Evolutionary conservation across 2,329 filamentous ascomycete species (phyloP), one percentile per base, ranked within the genome.

Genomic region (Botrytis aclada): DNA sequence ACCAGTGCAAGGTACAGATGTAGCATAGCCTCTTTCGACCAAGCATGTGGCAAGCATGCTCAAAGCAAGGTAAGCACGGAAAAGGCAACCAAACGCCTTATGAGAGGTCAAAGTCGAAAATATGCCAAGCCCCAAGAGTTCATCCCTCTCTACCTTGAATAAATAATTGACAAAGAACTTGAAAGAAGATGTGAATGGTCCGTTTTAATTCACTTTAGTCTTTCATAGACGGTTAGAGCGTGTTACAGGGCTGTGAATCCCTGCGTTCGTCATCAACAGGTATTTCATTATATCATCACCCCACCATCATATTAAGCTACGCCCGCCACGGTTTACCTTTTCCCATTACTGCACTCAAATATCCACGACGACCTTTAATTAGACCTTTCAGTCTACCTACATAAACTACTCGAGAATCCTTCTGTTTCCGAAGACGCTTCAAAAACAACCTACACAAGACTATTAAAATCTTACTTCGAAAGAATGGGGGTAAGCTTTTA

Each of bases 401-500:
- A 29, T 54, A 67, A 67, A 67, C 34, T 29, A 8, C 64, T 32
- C 9, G n/a, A 14, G 43, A 66, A 37, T 22, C 34, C 20, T 47
- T 34, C 22, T 29, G 10, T 32, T 32, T 16, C 3, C 43, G 22
- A 39, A 2, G 18, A 18, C 8, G 14, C 16, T 32, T 18, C 18
- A 32, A 41, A 25, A 65, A 25, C 47, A 54, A 56, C 9, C 4
- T n/a, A 32, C 56, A 64, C 51, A 54, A 72, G 70, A 67, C 62
- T 69, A n/a, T 66, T 56, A 67, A 60, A 71, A 64, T 37, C 45
- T 67, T 66, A 43, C 51, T 72, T 67, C 47, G 25, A 39, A 71
- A 71, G 32, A 61, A 72, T 72, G 70, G 70, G 70, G 70, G 70
- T 72, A 69, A 72, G 70, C 62, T 72, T 72, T 72, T 72, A 72